Percentiles rank a stretch among this genome's conserved stretches.
Conservation (phyloP, 2,329 filamentous ascomycete genomes). For the Diplodia sapinea region DNA sequence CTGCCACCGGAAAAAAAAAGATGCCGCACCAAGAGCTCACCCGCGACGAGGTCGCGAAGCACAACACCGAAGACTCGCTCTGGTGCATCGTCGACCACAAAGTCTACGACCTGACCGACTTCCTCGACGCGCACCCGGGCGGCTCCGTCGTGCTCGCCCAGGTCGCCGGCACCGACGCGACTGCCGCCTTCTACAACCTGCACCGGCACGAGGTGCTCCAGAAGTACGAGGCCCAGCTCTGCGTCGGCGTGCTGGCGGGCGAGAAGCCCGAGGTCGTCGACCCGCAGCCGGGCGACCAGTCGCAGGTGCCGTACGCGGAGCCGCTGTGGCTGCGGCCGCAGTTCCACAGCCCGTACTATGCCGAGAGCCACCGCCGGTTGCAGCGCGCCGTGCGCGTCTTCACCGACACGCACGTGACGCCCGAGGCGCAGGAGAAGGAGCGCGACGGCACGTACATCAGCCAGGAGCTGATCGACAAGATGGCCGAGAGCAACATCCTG, state of each 20-base stretch:
- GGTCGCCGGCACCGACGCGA: constrained; percentile 81
- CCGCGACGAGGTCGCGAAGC: constrained; percentile 70
- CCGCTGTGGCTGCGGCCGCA: constrained; percentile 79
- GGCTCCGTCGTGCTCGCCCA: constrained; percentile 80
- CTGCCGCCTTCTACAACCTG: constrained; percentile 85
- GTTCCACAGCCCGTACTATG: constrained; percentile 82
- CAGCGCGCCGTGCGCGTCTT: constrained; percentile 75
- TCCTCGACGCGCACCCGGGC: constrained; percentile 83
- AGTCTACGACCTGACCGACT: constrained; percentile 86
- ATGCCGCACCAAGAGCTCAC: constrained; percentile 37
- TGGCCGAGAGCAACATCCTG: constrained; percentile 74
- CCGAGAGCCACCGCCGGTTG: constrained; percentile 71
- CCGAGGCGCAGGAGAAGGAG: constrained; percentile 79
- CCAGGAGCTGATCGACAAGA: constrained; percentile 74
- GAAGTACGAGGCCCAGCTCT: constrained; percentile 72
- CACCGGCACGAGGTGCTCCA: constrained; percentile 87
- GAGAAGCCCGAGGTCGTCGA: constrained; percentile 77
- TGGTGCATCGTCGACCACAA: constrained; percentile 87
- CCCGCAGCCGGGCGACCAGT: constrained; percentile 72
- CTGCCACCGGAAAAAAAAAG: neutral
- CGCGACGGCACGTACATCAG: constrained; percentile 72
- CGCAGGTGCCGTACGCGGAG: constrained; percentile 81
- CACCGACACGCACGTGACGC: constrained; percentile 71
- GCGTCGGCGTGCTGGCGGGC: constrained; percentile 75
- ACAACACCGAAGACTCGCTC: constrained; percentile 75